Base-by-base conservation (phyloP, 2,329 filamentous ascomycete species). In the Penicillium sp. region DNA sequence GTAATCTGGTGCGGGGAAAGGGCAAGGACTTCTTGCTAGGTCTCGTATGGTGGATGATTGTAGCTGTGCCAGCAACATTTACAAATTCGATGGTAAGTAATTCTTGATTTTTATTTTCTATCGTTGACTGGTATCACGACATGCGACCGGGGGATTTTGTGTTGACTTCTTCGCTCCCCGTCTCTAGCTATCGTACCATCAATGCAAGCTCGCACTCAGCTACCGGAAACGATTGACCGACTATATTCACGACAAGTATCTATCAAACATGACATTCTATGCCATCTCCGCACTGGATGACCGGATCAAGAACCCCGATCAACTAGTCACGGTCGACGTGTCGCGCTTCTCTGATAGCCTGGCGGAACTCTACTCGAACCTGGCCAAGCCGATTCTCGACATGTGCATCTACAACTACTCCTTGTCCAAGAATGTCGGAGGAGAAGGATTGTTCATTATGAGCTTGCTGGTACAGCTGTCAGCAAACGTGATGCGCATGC, bases 221-320 rank as follows among this genome's bases (percentile, higher is more conserved):
- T 99, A 99, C 77, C 89, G 95, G 63, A 94, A 93, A 42, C 88
- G 95, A 49, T 84, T 99, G 37, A 99, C 95, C n/a, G 90, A 95
- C 72, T 84, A 93, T 75, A 95, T 99, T 54, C 95, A 99, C 80
- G 91, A 96, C 75, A 92, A 93, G 75, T 99, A 99, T 76, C 85
- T 99, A 14, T 93, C 91, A n/a, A 91, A 97, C 62, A 90, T 99
- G 86, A 98, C 94, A 0, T 99, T 98, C 76, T 99, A 99, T 76
- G 93, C 93, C 3, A 90, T 99, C 55, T 96, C 93, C 0, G 93
- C 95, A 0, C 84, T 99, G 38, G 95, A 99, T 71, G 95, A 99
- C 75, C 88, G 95, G 73, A 97, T 99, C 84, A 97, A 97, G 82
- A 99, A 99, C 73, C 92, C 95, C 3, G 95, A 99, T 74, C 95